Percentiles rank a stretch among this genome's conserved stretches.
Evolutionary conservation across 1,139 yeast species (phyloP).

Genomic region (Wickerhamomyces sp.): DNA sequence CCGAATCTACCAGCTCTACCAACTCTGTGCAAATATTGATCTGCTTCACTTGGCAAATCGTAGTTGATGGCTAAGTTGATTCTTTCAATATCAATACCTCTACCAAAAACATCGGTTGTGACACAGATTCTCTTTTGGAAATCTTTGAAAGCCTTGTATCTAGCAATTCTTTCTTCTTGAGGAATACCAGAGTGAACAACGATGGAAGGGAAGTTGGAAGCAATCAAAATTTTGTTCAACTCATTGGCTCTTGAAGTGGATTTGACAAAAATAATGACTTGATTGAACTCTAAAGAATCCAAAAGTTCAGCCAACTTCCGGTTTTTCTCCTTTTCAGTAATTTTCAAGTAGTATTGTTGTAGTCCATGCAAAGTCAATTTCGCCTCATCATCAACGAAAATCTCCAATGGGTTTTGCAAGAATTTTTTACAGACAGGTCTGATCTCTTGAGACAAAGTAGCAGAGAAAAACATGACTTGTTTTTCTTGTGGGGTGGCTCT

Average conservation of each 20-base stretch:
- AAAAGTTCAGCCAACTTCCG: slow-evolving; percentile 86
- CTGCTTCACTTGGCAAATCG: slow-evolving; percentile 87
- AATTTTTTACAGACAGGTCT: slow-evolving; percentile 97
- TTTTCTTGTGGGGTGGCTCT: slow-evolving; percentile 97
- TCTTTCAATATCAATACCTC: slow-evolving; percentile 99
- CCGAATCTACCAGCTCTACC: slow-evolving; percentile 99
- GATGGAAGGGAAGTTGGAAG: slow-evolving; percentile 95
- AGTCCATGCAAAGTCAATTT: slow-evolving; percentile 96
- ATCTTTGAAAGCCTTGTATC: slow-evolving; percentile 95
- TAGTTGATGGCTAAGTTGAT: slow-evolving; percentile 96
- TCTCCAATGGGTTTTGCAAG: slow-evolving; percentile 97
- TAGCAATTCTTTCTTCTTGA: slow-evolving; percentile 96
- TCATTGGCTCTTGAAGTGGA: slow-evolving; percentile 91
- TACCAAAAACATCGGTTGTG: slow-evolving; percentile 96
- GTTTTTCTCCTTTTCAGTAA: slow-evolving; percentile 90
- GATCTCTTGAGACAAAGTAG: slow-evolving; percentile 90
- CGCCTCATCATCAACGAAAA: slow-evolving; percentile 96
- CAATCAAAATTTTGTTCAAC: slow-evolving; percentile 82
- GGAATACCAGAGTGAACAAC: slow-evolving; percentile 95
- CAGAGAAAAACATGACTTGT: slow-evolving; percentile 99
- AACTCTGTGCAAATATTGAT: slow-evolving; percentile 97
- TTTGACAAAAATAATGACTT: slow-evolving; percentile 94
- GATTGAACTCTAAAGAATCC: slow-evolving; percentile 95
- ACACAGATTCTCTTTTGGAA: slow-evolving; percentile 98
- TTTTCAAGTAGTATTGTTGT: slow-evolving; percentile 91